Evolutionary conservation across 495 filamentous ascomycete genomes (phyloP), one percentile per base, ranked within the genome.

Genomic region (Venustampulla echinocandica): DNA sequence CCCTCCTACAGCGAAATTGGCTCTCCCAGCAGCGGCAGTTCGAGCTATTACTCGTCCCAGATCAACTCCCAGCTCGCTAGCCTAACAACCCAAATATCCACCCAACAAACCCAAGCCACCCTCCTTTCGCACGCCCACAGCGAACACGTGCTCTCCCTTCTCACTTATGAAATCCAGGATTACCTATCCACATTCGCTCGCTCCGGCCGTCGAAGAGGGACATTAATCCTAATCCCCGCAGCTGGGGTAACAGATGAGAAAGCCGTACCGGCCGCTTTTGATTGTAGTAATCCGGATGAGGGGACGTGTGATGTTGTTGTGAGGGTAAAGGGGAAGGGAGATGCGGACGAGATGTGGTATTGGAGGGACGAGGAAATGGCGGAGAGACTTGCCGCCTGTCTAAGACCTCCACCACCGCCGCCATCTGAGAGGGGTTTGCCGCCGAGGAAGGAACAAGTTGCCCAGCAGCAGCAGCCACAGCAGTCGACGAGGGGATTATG

Each of bases 291-390:
- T 19, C 47, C 38, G 10, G 47, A 52, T 2, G 45, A 47, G 18
- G 53, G 37, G 43, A 49, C 53, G 38, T 19, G 42, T 4, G 36
- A 55, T 23, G n/a, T n/a, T n/a, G n/a, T n/a, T n/a, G 46, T 53
- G 20, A 46, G 49, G 23, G 46, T 59, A 5, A 34, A 40, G 22
- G 44, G 42, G 13, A 51, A 46, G 20, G 51, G 46, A 14, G 49
- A 37, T 1, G 17, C 19, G 22, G 36, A 9, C 6, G 41, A 48
- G 11, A 39, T 46, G 41, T 61, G 64, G 46, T 76, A 60, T 56
- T 76, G 69, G 61, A 53, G 40, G 1, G 68, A 74, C 41, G 73
- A 73, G 51, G 58, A 58, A 1, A 69, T 71, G 67, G 70, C 73
- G 0, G 44, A 42, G 5, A 56, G 73, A 19, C 42, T 76, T 17